These are phyloP conservation scores for Talaromyces sp. DNA, from an alignment of 2,329 filamentous ascomycete genomes.

Conservation along the genomic window DNA sequence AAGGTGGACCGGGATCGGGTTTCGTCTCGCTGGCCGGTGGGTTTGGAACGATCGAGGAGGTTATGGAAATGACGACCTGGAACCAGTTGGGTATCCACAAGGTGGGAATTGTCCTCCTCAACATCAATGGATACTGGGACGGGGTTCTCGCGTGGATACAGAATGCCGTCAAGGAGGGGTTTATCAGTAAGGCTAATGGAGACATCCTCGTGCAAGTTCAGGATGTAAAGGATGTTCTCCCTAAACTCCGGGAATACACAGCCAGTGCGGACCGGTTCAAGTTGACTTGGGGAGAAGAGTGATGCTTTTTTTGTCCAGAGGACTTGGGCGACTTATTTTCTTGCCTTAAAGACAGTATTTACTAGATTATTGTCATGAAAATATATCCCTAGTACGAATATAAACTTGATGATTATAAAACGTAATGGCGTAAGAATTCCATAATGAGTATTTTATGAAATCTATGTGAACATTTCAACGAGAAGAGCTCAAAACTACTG, in stretches of 20 bases:
- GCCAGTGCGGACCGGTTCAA: slow-evolving; percentile 70
- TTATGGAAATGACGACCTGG: slow-evolving; percentile 91
- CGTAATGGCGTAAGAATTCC: slow-evolving; percentile 12
- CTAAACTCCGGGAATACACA: slow-evolving; percentile 66
- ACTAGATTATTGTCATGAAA: not conserved
- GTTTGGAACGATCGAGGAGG: slow-evolving; percentile 92
- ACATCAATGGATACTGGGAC: slow-evolving; percentile 89
- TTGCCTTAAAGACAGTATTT: not conserved
- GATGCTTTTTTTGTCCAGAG: slow-evolving; percentile 16
- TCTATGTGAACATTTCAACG: not conserved
- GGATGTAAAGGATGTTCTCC: slow-evolving; percentile 66
- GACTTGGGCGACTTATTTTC: not conserved
- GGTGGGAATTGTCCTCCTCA: slow-evolving; percentile 72
- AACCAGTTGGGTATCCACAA: slow-evolving; percentile 93
- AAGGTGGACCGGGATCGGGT: slow-evolving; percentile 73
- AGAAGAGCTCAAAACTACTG: slow-evolving; percentile 24
- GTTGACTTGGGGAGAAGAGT: slow-evolving; percentile 72
- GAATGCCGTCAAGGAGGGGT: slow-evolving; percentile 69
- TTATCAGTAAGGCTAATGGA: slow-evolving; percentile 65
- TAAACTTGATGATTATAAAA: not conserved
- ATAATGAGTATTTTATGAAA: slow-evolving; percentile 20
- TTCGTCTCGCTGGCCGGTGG: slow-evolving; percentile 87
- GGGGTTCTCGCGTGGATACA: slow-evolving; percentile 77
- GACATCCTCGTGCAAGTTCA: slow-evolving; percentile 76
- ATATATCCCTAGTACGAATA: not conserved